Conservation (phyloP, 2,329 filamentous ascomycete species). For the Colletotrichum agaves region DNA sequence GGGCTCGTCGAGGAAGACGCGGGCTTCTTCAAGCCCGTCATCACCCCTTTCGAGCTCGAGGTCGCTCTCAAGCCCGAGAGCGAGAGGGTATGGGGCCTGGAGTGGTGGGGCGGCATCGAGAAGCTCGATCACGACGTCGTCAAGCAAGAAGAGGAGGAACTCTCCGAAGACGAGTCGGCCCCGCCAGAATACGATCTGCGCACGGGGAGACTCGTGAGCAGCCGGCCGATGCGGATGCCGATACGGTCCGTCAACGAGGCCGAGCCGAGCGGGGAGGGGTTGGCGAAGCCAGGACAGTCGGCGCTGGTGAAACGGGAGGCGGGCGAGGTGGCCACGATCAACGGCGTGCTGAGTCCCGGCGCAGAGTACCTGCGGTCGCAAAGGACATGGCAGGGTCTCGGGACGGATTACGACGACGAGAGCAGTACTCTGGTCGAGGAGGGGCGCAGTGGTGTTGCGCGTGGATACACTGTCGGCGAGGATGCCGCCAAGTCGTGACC, state of each 20-base stretch:
- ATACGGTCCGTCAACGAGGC: slow-evolving; percentile 36
- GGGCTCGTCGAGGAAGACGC: slow-evolving; percentile 85
- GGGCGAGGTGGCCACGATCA: slow-evolving; percentile 82
- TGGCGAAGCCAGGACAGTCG: slow-evolving; percentile 36
- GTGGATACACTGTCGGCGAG: slow-evolving; percentile 84
- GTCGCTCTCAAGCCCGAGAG: slow-evolving; percentile 80
- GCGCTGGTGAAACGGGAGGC: slow-evolving; percentile 70
- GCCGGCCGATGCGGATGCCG: slow-evolving; percentile 75
- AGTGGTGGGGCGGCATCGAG: slow-evolving; percentile 91
- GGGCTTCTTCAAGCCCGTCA: slow-evolving; percentile 86
- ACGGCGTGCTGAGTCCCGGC: slow-evolving; percentile 88
- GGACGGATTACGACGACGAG: slow-evolving; percentile 80
- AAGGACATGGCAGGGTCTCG: slow-evolving; percentile 90
- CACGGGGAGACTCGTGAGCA: slow-evolving; percentile 84
- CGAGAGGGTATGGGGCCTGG: slow-evolving; percentile 83
- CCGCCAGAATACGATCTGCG: slow-evolving; percentile 93
- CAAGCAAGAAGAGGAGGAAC: slow-evolving; percentile 31
- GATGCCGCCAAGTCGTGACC: slow-evolving; percentile 42
- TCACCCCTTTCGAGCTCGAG: slow-evolving; percentile 94
- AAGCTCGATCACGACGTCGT: slow-evolving; percentile 62
- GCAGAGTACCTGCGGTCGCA: slow-evolving; percentile 86
- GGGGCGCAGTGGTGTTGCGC: slow-evolving; percentile 85
- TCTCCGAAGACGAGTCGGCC: slow-evolving; percentile 74
- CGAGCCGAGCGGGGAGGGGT: slow-evolving; percentile 39
- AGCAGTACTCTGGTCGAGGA: slow-evolving; percentile 80